Percentiles rank a stretch among this genome's conserved stretches.
Conservation (phyloP, 2,329 filamentous ascomycete species). For the Tolypocladium pustulatum region DNA sequence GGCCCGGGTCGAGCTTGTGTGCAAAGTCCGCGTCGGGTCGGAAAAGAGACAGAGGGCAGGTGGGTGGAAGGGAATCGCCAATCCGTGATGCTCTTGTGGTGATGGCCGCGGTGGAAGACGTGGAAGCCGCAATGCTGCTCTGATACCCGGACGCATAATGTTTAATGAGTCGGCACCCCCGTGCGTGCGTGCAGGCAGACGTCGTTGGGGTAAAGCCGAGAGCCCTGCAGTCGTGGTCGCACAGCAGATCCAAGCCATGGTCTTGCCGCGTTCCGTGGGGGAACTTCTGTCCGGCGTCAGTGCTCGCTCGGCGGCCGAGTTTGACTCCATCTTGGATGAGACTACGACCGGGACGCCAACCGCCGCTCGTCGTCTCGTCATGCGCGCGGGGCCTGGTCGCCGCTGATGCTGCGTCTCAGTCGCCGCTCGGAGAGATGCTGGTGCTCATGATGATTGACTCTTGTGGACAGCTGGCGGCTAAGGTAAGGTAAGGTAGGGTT, state of each 20-base stretch:
- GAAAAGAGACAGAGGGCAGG: neutral
- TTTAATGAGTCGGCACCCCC: neutral
- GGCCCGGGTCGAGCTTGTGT: neutral
- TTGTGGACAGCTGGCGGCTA: neutral
- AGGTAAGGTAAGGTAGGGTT: too few relatives aligned
- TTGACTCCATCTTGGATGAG: neutral
- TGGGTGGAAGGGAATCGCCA: neutral
- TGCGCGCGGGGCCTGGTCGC: neutral
- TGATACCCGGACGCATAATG: neutral
- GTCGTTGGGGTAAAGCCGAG: neutral
- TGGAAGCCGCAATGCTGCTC: neutral
- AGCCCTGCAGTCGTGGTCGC: neutral
- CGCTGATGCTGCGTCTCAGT: neutral
- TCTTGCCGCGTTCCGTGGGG: neutral
- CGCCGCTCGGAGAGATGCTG: neutral
- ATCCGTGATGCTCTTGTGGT: neutral
- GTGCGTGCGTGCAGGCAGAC: neutral
- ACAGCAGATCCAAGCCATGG: neutral
- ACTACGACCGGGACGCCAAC: neutral
- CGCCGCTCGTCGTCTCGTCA: neutral
- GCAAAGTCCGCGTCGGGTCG: neutral
- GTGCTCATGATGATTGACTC: neutral
- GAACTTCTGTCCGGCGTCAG: conserved; percentile 4
- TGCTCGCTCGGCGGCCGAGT: conserved; percentile 1
- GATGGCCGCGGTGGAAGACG: neutral